Percentiles rank a stretch among this genome's conserved stretches.
Evolutionary conservation across 345 rosid species (phyloP).

Genomic region (Clausena lansium): DNA sequence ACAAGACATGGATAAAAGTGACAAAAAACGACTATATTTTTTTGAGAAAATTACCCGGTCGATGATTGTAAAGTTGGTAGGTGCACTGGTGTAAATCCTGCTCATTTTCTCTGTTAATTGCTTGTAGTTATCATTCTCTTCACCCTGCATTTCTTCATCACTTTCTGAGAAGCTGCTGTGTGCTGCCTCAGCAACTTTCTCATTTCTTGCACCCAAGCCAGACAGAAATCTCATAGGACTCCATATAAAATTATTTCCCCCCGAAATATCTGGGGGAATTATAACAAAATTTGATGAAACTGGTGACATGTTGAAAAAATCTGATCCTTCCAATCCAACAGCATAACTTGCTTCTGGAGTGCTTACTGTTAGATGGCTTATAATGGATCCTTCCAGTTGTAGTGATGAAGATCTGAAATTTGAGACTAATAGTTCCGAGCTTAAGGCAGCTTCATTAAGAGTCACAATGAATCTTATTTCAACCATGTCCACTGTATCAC

Average conservation of each 20-base stretch:
- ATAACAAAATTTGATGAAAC: slow-evolving; percentile 37
- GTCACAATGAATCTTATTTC: slow-evolving; percentile 54
- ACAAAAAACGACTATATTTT: neutral
- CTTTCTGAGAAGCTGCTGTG: neutral
- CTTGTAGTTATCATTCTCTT: slow-evolving; percentile 70
- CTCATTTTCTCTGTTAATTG: slow-evolving; percentile 64
- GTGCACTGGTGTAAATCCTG: slow-evolving; percentile 75
- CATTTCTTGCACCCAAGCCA: slow-evolving; percentile 13
- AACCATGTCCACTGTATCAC: slow-evolving; percentile 38
- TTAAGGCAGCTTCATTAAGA: slow-evolving; percentile 50
- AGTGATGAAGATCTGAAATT: slow-evolving; percentile 46
- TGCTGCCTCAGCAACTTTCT: slow-evolving; percentile 10
- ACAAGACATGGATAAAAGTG: neutral
- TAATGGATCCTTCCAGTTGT: slow-evolving; percentile 43
- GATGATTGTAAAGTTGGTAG: slow-evolving; percentile 58
- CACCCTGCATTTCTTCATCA: slow-evolving; percentile 46
- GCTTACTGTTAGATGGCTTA: slow-evolving; percentile 77
- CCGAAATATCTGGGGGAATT: slow-evolving; percentile 43
- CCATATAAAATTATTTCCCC: slow-evolving; percentile 19
- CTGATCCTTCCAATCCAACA: slow-evolving; percentile 64
- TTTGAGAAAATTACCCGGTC: slow-evolving; percentile 55
- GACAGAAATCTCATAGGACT: slow-evolving; percentile 16
- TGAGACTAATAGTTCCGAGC: slow-evolving; percentile 50
- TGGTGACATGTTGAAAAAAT: slow-evolving; percentile 42
- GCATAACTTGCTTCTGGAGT: slow-evolving; percentile 87